phyloP scores from a whole-genome alignment of 805 yeast species.

The Starmerella vaccinii region DNA sequence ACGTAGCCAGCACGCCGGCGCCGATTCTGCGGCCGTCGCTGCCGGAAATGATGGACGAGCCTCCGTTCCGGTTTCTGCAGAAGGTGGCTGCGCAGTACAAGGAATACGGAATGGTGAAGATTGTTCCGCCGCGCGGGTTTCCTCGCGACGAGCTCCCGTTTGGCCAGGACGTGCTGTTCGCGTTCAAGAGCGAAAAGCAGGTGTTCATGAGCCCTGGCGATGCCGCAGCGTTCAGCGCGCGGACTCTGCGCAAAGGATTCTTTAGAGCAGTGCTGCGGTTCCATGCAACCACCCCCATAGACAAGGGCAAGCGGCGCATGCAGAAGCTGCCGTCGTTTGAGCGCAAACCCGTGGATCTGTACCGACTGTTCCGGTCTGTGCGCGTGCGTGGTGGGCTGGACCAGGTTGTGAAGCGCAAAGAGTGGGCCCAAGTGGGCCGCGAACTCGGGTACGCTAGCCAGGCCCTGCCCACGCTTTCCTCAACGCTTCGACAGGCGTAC shows the following conservation, averaged over 20 bases:
- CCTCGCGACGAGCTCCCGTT: constrained; percentile 4
- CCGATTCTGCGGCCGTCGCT: constrained; percentile 2
- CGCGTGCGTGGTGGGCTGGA: constrained; percentile 56
- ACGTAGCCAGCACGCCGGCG: neutral
- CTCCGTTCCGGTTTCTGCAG: constrained; percentile 1
- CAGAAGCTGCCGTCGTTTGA: constrained; percentile 49
- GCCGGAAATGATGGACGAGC: constrained; percentile 2
- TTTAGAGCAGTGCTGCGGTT: constrained; percentile 16
- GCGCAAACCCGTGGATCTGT: constrained; percentile 55
- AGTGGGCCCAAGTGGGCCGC: constrained; percentile 77
- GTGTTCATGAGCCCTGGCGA: neutral
- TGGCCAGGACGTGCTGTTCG: constrained; percentile 8
- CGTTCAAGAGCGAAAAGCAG: constrained; percentile 10
- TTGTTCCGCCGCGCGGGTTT: constrained; percentile 1
- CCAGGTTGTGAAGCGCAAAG: constrained; percentile 50
- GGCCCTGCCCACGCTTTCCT: constrained; percentile 12
- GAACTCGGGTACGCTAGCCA: constrained; percentile 69
- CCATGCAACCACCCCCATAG: constrained; percentile 4
- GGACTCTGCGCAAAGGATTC: constrained; percentile 11
- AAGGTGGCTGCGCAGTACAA: neutral
- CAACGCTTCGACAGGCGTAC: constrained; percentile 14
- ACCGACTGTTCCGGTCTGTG: constrained; percentile 48
- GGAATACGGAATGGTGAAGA: constrained; percentile 9
- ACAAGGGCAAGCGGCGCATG: neutral
- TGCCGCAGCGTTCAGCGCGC: neutral